Evolutionary conservation across 345 rosid genomes (phyloP).

Genomic region (Populus euphratica): DNA sequence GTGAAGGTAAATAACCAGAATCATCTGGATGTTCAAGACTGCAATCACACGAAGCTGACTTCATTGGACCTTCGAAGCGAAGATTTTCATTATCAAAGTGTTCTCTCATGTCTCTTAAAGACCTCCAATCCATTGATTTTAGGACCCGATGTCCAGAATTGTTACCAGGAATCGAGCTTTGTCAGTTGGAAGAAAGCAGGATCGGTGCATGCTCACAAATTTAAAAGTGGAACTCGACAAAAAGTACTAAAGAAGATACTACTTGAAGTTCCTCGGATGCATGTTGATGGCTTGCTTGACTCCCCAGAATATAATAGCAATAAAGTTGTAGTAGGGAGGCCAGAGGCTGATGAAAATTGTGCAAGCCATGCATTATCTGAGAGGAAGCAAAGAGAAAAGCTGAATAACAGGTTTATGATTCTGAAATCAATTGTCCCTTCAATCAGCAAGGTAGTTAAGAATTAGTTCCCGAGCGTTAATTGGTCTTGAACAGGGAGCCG

Average conservation of each 20-base stretch:
- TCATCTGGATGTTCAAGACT: conserved; percentile 41
- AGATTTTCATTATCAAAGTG: conserved; percentile 58
- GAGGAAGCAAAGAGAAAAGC: conserved; percentile 44
- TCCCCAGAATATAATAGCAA: conserved; percentile 33
- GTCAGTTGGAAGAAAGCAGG: conserved; percentile 50
- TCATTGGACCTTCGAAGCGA: conserved; percentile 33
- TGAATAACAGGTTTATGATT: conserved; percentile 50
- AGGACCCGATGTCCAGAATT: conserved; percentile 46
- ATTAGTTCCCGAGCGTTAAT: not conserved
- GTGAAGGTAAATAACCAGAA: conserved; percentile 28
- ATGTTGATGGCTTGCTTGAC: conserved; percentile 32
- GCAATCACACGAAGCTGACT: conserved; percentile 32
- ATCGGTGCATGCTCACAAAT: conserved; percentile 14
- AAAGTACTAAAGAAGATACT: conserved; percentile 67
- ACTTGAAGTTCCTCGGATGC: conserved; percentile 66
- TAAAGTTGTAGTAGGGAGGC: conserved; percentile 36
- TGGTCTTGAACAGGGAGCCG: not conserved
- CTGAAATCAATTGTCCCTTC: conserved; percentile 74
- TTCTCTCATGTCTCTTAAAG: conserved; percentile 59
- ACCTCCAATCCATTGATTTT: conserved; percentile 54
- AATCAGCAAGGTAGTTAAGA: conserved; percentile 54
- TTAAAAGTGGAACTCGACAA: conserved; percentile 40
- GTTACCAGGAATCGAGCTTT: conserved; percentile 56
- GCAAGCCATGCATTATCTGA: conserved; percentile 43
- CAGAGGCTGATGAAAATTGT: conserved; percentile 46